These are phyloP conservation scores for Durio zibethinus DNA, from an alignment of 345 rosid genomes.

Conservation along the genomic window DNA sequence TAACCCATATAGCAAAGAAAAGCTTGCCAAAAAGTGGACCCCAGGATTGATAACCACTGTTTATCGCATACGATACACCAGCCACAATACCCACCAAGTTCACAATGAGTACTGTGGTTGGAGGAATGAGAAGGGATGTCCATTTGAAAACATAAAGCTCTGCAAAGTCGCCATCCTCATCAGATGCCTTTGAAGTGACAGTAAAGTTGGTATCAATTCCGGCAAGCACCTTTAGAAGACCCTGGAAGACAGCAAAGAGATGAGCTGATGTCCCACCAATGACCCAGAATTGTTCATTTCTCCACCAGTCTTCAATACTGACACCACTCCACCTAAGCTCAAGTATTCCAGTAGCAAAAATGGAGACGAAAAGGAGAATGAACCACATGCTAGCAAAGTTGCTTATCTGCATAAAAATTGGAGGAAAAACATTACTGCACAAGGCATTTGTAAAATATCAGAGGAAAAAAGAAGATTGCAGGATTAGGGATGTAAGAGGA, in stretches of 20 bases:
- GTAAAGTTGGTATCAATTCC: conserved; percentile 98
- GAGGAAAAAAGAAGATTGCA: neutral
- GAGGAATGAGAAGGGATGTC: conserved; percentile 98
- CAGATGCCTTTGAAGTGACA: conserved; percentile 91
- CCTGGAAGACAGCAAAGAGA: conserved; percentile 98
- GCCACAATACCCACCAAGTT: conserved; percentile 97
- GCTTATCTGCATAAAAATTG: conserved; percentile 69
- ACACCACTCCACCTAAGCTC: conserved; percentile 98
- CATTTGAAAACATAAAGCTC: conserved; percentile 98
- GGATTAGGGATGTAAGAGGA: neutral
- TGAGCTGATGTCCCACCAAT: conserved; percentile 99
- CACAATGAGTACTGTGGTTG: conserved; percentile 83
- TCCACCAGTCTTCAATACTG: conserved; percentile 98
- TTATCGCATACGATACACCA: conserved; percentile 89
- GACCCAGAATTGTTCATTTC: conserved; percentile 99
- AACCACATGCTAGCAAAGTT: conserved; percentile 98
- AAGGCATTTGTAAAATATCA: neutral
- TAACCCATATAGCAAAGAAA: conserved; percentile 95
- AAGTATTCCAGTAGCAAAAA: conserved; percentile 79
- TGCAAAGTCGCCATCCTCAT: conserved; percentile 90
- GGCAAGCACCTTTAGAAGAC: conserved; percentile 91
- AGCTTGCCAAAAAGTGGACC: conserved; percentile 96
- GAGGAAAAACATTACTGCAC: neutral
- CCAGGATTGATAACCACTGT: conserved; percentile 99
- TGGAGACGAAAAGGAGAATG: conserved; percentile 88